A percentile compares a stretch with the other conserved stretches of the same genome.
These are phyloP conservation scores for Petunia secreta DNA, from an alignment of 257 asterid species.

Conservation along the genomic window DNA sequence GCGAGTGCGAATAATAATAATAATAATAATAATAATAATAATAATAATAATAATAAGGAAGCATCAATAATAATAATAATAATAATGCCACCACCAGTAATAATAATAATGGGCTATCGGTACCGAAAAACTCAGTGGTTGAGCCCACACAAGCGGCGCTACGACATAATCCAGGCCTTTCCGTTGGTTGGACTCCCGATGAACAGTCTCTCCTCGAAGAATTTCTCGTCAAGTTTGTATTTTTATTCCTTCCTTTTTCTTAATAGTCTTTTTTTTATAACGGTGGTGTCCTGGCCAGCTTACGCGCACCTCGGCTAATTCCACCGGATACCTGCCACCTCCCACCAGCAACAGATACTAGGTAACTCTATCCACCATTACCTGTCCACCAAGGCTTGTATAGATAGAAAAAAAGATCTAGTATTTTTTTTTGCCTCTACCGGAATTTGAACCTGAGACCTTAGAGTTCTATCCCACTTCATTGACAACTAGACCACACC, in stretches of 20 bases:
- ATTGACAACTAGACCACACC: too few species aligned
- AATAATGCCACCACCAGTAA: constrained; percentile 51
- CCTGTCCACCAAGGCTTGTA: too few species aligned
- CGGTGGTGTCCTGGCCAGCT: background rate
- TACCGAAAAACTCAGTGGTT: constrained; percentile 62
- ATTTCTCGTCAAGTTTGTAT: constrained; percentile 68
- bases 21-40: constrained; percentile 43
- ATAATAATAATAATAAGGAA: constrained; percentile 46
- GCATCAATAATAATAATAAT: constrained; percentile 41
- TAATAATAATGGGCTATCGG: constrained; percentile 50
- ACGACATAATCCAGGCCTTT: constrained; percentile 80
- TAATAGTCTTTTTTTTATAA: background rate
- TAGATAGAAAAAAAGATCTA: too few species aligned
- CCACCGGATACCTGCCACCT: too few species aligned
- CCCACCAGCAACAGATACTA: too few species aligned
- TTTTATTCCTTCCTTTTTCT: background rate
- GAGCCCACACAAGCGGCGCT: constrained; percentile 62
- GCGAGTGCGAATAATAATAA: constrained; percentile 73
- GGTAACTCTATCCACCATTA: too few species aligned
- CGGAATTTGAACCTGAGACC: too few species aligned
- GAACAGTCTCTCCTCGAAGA: constrained; percentile 85
- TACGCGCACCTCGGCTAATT: background rate
- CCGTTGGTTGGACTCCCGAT: constrained; percentile 71
- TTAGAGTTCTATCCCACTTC: too few species aligned
- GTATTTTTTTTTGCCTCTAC: too few species aligned